phyloP scores from a whole-genome alignment of 768 basidiomycete species.

The Steccherinum ochraceum region DNA sequence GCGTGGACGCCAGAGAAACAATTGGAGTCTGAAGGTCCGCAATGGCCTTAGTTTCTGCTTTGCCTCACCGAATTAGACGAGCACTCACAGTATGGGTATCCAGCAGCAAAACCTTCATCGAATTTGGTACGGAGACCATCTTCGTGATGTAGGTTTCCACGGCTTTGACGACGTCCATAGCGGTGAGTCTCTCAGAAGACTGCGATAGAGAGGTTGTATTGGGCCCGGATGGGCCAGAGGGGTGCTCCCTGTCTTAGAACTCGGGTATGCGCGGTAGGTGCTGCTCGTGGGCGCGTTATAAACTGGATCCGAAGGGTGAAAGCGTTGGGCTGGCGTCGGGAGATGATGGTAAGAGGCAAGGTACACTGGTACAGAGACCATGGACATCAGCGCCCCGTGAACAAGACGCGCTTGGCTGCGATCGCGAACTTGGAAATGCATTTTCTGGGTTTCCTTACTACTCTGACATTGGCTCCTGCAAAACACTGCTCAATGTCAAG shows the following conservation, averaged over 20 bases:
- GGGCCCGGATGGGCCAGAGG: no score
- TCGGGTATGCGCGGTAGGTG: no score
- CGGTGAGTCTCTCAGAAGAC: no score
- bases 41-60: slow-evolving; percentile 1
- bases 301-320: not conserved
- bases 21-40: slow-evolving; percentile 71
- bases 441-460: not conserved
- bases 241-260: no score
- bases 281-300: no score
- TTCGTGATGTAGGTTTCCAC: slow-evolving; percentile 90
- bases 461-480: not conserved
- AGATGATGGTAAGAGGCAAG: not conserved
- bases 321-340: not conserved
- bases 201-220: no score
- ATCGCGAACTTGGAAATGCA: no score
- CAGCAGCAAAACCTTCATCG: slow-evolving; percentile 94
- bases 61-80: not conserved
- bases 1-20: slow-evolving; percentile 90
- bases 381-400: not conserved
- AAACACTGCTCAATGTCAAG: no score
- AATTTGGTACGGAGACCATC: slow-evolving; percentile 74
- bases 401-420: not conserved
- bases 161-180: slow-evolving; percentile 94
- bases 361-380: not conserved
- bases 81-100: slow-evolving; percentile 86